Conservation (phyloP, 805 yeast species). For the Yamadazyma scolyti region DNA sequence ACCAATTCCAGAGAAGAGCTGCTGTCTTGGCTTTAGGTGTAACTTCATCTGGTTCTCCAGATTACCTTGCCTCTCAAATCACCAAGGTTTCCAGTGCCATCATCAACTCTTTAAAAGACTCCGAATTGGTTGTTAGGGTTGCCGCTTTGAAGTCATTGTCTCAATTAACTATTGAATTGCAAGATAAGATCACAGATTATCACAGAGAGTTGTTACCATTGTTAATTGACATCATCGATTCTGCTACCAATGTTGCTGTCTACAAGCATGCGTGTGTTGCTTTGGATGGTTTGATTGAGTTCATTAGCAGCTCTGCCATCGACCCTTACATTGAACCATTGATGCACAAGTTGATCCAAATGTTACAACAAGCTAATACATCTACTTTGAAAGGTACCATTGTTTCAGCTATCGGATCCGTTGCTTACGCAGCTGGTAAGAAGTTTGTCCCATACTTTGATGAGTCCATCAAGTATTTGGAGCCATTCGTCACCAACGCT, state of each 20-base stretch:
- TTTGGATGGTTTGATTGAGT: slow-evolving; percentile 87
- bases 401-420: slow-evolving; percentile 95
- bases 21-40: slow-evolving; percentile 78
- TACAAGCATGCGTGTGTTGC: slow-evolving; percentile 91
- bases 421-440: slow-evolving; percentile 93
- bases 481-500: slow-evolving; percentile 72
- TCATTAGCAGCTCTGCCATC: slow-evolving; percentile 84
- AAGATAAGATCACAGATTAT: slow-evolving; percentile 77
- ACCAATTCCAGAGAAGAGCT: slow-evolving; percentile 81
- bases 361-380: slow-evolving; percentile 72
- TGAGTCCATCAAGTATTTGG: slow-evolving; percentile 73
- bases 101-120: slow-evolving; percentile 72
- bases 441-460: slow-evolving; percentile 83
- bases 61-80: slow-evolving; percentile 73
- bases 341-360: slow-evolving; percentile 82
- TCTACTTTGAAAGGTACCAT: slow-evolving; percentile 75
- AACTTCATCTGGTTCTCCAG: slow-evolving; percentile 92
- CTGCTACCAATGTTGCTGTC: slow-evolving; percentile 76
- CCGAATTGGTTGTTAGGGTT: slow-evolving; percentile 69
- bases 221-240: slow-evolving; percentile 81
- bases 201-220: slow-evolving; percentile 83
- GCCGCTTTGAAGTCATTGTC: slow-evolving; percentile 83
- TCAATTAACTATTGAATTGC: slow-evolving; percentile 77
- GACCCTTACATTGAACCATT: slow-evolving; percentile 78
- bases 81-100: slow-evolving; percentile 69